Evolutionary conservation across 1,139 yeast genomes (phyloP), one percentile per base, ranked within the genome.

Genomic region (Pneumocystis wakefieldiae): DNA sequence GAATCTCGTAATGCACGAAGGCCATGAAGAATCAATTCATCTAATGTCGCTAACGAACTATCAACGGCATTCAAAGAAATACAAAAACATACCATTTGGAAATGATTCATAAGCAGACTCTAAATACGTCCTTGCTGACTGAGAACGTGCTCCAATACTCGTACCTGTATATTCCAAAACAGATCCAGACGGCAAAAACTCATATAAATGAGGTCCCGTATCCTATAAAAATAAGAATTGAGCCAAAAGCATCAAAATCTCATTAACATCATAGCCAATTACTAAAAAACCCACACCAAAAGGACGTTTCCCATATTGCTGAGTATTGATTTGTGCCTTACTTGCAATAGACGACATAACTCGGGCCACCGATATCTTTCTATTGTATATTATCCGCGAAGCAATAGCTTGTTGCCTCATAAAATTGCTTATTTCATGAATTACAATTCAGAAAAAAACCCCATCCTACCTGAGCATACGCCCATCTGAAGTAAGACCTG

Each of bases 401-500:
- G 86, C 83, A 85, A 91, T 85, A 61, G 97, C 95, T 73, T 90
- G 95, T 71, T 89, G 91, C 73, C 98, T 83, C 71, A 92, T 79
- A 75, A 79, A 91, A 73, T 90, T 92, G 64, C 96, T 85, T 70
- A 89, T 35, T 10, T 19, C 10, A 19, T 38, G 2, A 41, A 39
- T 32, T 37, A 39, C 28, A 10, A 12, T 12, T 19, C 5, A 37
- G 2, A 8, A 24, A 24, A 17, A 2, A 57, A 61, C 35, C 35
- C 15, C n/a, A 19, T 5, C 61, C 4, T 64, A 66, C 67, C 67
- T 66, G 15, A 68, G 71, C 62, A 92, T 95, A 69, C 99, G 81
- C 37, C 97, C 98, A 74, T 92, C 99, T 32, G 99, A 97, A 0
- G 98, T 97, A 71, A 92, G 81, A 4, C 99, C 99, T 0, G 99